Evolutionary conservation across 345 rosid genomes (phyloP).

Genomic region (Carallia pectinifolia): DNA sequence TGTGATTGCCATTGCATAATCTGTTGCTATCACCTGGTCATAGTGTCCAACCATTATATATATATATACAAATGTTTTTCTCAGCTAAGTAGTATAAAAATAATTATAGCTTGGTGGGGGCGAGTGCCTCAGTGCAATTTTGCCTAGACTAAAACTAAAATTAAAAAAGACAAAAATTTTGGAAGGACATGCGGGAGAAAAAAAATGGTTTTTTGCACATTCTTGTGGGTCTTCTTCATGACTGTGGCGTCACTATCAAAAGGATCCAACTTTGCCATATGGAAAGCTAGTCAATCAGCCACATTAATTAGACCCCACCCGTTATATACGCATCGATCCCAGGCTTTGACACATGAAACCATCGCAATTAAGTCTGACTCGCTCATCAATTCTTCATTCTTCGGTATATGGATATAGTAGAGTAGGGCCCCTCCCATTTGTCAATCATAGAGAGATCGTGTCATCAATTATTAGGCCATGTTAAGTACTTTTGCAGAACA

Average conservation of each 20-base stretch:
- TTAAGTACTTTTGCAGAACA: not conserved
- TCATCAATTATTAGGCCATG: not conserved
- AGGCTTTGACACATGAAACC: not conserved
- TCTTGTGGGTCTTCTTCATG: not conserved
- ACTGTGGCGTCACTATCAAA: constrained; percentile 32
- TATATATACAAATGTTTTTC: no score
- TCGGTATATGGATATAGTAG: constrained; percentile 15
- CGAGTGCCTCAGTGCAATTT: no score
- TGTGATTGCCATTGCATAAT: not conserved
- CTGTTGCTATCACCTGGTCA: not conserved
- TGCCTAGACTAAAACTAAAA: no score
- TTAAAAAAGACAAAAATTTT: not conserved
- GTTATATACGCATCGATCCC: not conserved
- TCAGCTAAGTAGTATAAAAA: no score
- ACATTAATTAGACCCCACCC: constrained; percentile 9
- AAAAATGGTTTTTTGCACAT: not conserved
- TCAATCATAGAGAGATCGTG: constrained; percentile 13
- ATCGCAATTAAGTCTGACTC: constrained; percentile 1
- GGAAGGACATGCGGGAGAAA: not conserved
- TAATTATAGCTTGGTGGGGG: no score
- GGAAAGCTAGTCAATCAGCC: constrained; percentile 17
- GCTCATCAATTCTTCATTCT: not conserved
- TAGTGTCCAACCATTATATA: not conserved
- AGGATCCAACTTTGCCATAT: constrained; percentile 8
- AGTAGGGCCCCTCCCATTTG: constrained; percentile 6